These are phyloP conservation scores for Narthecium ossifragum DNA, from an alignment of 106 monocot genomes.

Conservation along the genomic window DNA sequence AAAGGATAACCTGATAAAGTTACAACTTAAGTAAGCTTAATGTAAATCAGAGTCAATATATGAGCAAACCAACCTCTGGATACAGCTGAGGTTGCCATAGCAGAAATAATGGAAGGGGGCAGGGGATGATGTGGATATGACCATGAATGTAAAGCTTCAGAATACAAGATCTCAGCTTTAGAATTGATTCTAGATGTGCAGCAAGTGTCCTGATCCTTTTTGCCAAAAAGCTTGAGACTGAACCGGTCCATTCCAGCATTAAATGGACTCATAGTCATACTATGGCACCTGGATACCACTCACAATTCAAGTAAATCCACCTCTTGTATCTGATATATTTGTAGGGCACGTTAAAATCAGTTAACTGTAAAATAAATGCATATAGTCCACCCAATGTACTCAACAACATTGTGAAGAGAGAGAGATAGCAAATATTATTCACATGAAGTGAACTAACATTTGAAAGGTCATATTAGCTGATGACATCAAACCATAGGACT, in stretches of 20 bases:
- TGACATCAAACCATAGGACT: no score
- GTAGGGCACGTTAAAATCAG: no score
- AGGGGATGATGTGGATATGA: constrained; percentile 73
- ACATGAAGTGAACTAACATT: no score
- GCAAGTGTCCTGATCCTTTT: constrained; percentile 17
- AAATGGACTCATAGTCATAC: constrained; percentile 32
- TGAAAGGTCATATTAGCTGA: no score
- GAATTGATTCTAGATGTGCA: constrained; percentile 7
- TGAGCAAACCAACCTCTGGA: constrained; percentile 48
- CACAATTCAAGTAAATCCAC: not conserved
- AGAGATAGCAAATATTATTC: no score
- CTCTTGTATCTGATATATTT: not conserved
- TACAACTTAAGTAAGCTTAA: no score
- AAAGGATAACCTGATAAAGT: no score
- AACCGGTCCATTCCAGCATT: constrained; percentile 8
- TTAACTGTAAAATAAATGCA: no score
- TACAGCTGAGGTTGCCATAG: constrained; percentile 42
- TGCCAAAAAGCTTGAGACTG: constrained; percentile 14
- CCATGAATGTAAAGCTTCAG: constrained; percentile 74
- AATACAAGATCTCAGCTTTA: constrained; percentile 26
- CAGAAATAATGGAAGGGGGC: constrained; percentile 60
- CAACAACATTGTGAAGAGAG: no score
- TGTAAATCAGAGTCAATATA: not conserved
- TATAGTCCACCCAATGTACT: no score
- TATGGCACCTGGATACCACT: constrained; percentile 66